These are phyloP conservation scores for Plantago major DNA, from an alignment of 257 asterid species.

Conservation along the genomic window DNA sequence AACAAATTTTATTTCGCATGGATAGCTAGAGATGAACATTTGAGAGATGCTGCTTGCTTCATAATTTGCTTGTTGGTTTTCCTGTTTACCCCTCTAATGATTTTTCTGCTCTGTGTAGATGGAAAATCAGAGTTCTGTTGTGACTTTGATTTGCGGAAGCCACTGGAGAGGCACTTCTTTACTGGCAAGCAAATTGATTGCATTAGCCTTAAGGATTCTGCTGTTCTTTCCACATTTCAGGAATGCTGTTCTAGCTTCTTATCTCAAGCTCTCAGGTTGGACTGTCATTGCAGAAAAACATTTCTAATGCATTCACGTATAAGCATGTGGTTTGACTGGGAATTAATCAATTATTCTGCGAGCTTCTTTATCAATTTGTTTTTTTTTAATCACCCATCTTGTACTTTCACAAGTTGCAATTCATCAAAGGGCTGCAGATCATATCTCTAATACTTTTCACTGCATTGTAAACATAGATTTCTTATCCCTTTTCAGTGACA, in stretches of 20 bases:
- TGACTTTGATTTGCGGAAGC: constrained; percentile 90
- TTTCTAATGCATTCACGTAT: neutral
- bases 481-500: constrained; percentile 39
- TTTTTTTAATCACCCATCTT: neutral
- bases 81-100: constrained; percentile 11
- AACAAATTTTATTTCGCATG: neutral
- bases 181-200: constrained; percentile 61
- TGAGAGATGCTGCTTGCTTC: constrained; percentile 13
- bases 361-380: neutral
- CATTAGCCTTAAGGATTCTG: constrained; percentile 62
- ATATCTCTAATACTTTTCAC: neutral
- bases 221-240: constrained; percentile 52
- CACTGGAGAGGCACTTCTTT: constrained; percentile 72
- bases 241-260: constrained; percentile 73
- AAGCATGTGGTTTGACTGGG: neutral
- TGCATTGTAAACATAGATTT: neutral
- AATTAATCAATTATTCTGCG: neutral
- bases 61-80: constrained; percentile 1
- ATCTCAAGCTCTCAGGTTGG: constrained; percentile 63
- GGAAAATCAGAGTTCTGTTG: constrained; percentile 74
- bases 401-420: neutral
- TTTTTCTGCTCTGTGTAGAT: constrained; percentile 40
- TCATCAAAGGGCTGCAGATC: neutral
- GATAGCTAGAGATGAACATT: neutral
- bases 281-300: constrained; percentile 2